Evolutionary conservation across 2,329 filamentous ascomycete species (phyloP).

Genomic region (Rhinocladiella mackenziei): DNA sequence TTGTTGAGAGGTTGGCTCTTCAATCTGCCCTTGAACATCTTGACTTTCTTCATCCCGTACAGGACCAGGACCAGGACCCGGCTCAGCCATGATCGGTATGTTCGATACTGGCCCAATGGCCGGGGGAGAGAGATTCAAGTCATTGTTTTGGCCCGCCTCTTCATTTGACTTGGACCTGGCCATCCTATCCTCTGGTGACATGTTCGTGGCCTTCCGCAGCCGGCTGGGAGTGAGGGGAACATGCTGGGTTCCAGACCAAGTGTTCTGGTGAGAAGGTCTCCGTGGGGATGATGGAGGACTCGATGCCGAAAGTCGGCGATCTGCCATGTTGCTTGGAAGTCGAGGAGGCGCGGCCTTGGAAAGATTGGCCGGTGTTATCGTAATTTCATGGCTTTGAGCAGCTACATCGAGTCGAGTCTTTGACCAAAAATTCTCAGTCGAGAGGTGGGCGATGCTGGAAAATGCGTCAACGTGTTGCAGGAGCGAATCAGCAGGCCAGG

Average conservation of each 20-base stretch:
- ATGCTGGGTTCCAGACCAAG: slow-evolving; percentile 19
- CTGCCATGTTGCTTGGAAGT: slow-evolving; percentile 10
- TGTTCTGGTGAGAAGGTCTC: slow-evolving; percentile 8
- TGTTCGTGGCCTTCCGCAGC: slow-evolving; percentile 23
- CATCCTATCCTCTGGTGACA: slow-evolving; percentile 28
- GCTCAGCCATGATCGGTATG: slow-evolving; percentile 17
- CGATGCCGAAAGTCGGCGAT: slow-evolving; percentile 4
- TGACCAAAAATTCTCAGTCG: too few species aligned
- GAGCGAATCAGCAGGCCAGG: neutral
- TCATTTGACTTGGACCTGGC: slow-evolving; percentile 18
- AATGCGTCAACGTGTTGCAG: too few species aligned
- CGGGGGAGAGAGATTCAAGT: slow-evolving; percentile 8
- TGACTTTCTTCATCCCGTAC: slow-evolving; percentile 8
- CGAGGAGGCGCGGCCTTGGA: neutral
- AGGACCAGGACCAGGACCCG: slow-evolving; percentile 19
- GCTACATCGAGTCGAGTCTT: too few species aligned
- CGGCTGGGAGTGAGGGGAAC: slow-evolving; percentile 26
- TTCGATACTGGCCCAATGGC: slow-evolving; percentile 7
- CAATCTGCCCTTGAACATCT: slow-evolving; percentile 15
- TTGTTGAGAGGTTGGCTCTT: slow-evolving; percentile 25
- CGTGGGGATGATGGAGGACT: slow-evolving; percentile 21
- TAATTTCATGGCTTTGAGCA: too few species aligned
- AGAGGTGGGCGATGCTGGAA: too few species aligned
- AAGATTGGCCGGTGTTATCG: slow-evolving; percentile 1
- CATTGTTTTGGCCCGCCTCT: slow-evolving; percentile 3